Evolutionary conservation across 768 basidiomycete species (phyloP), one percentile per base, ranked within the genome.

Genomic region (Calocybe indica): DNA sequence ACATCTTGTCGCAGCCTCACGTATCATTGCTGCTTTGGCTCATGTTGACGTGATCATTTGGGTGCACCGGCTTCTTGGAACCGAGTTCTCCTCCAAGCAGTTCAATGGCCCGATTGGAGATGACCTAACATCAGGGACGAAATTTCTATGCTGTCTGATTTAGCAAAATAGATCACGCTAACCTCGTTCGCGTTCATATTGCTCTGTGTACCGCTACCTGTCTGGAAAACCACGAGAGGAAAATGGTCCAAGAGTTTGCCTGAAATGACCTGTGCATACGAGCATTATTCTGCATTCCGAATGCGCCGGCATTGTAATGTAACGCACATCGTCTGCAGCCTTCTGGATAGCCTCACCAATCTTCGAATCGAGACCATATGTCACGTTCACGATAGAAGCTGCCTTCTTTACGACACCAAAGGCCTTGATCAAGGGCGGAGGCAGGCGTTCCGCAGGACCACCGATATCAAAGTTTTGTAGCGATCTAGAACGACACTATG

Each of bases 171-270:
- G 28, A 37, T 10, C 6, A 9, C 6, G 38, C 33, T 30, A 14
- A 87, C 92, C 80, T 99, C 96, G 64, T 99, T 99, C 51, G 82
- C 91, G 66, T 91, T 99, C 96, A 99, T 99, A 74, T 99, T 99
- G 62, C 89, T 94, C 67, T 99, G 96, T 1, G 96, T 99, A 13
- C 96, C 96, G 47, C 91, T 94, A 50, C 96, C 96, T 15, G 96
- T 99, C 69, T 99, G 96, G 80, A 97, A 99, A 37, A 99, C 94
- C 34, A 99, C 96, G 35, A 99, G 74, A 22, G 96, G 96, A 72
- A 99, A 99, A 69, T 99, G 89, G 55, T 93, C 93, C 14, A 86
- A 76, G 50, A 99, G 78, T 64, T 92, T 90, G 44, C 94, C 95
- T 39, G 89, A 89, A 63, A 98, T 98, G 58, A 99, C 95, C 92